A percentile compares a stretch with the other conserved stretches of the same genome.
Evolutionary conservation across 169 alveolate species (phyloP).

Genomic region (Eimeria sp.): DNA sequence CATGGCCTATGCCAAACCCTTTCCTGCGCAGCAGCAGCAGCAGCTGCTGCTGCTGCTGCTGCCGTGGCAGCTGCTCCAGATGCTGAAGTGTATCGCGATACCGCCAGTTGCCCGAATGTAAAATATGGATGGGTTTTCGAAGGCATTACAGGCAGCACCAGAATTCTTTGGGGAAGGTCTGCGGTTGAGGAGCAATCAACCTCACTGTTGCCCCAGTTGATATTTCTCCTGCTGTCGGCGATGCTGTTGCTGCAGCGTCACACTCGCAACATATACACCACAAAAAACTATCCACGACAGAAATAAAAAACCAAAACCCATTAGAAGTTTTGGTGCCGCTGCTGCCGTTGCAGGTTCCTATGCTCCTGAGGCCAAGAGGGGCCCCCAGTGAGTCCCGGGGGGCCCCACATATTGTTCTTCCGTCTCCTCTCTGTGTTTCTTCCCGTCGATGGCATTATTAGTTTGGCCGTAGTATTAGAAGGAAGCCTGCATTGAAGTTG

Average conservation of each 20-base stretch:
- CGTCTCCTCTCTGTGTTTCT: background rate
- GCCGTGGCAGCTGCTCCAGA: background rate
- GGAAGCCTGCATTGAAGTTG: background rate
- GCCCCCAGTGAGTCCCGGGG: constrained; percentile 22
- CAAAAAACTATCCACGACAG: background rate
- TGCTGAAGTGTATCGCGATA: constrained; percentile 1
- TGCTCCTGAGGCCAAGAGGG: background rate
- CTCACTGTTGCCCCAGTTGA: constrained; percentile 9
- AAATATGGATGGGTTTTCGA: background rate
- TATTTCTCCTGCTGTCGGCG: background rate
- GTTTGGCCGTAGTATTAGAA: background rate
- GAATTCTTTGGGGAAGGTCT: background rate
- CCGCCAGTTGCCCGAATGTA: background rate
- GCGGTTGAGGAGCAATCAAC: background rate
- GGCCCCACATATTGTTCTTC: constrained; percentile 28
- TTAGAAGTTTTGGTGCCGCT: constrained; percentile 14
- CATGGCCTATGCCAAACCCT: background rate
- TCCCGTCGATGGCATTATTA: background rate
- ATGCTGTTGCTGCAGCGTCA: background rate
- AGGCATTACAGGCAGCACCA: background rate
- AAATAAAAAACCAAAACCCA: background rate
- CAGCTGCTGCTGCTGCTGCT: constrained; percentile 37
- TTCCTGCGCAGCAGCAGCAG: background rate
- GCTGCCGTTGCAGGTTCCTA: constrained; percentile 7
- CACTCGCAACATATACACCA: background rate